A percentile compares a stretch with the other conserved stretches of the same genome.
These are phyloP conservation scores for Alternaria incomplexa DNA, from an alignment of 2,329 filamentous ascomycete species.

Conservation along the genomic window DNA sequence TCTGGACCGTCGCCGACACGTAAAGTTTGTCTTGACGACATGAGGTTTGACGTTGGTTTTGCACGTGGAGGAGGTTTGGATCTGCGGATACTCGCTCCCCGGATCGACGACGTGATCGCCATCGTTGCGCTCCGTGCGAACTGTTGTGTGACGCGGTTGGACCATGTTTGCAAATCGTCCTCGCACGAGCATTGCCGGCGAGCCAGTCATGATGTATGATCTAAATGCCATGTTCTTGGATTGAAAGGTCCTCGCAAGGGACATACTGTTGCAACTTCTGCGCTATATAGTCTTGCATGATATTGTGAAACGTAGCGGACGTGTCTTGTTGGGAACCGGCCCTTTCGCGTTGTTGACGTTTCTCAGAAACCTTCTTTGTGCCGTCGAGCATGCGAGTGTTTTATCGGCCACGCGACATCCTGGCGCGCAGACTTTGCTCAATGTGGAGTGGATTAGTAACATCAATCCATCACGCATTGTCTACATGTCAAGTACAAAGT, in stretches of 20 bases:
- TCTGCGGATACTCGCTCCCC: constrained; percentile 1
- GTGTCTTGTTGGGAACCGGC: background rate
- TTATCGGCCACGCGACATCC: background rate
- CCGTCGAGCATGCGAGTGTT: background rate
- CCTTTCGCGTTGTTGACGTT: background rate
- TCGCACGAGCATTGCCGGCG: background rate
- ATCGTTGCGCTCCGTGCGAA: constrained; percentile 6
- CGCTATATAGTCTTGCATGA: background rate
- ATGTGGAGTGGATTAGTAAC: background rate
- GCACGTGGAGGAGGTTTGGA: background rate
- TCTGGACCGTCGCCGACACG: constrained; percentile 1
- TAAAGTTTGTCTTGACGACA: constrained; percentile 1
- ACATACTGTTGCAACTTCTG: background rate
- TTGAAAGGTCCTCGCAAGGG: background rate
- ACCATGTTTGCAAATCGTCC: constrained; percentile 4
- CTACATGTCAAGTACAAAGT: too few relatives aligned
- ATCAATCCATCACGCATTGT: too few relatives aligned
- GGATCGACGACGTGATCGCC: constrained; percentile 24
- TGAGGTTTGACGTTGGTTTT: background rate
- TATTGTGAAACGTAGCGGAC: background rate
- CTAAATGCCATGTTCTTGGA: background rate
- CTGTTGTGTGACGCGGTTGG: background rate
- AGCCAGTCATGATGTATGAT: background rate
- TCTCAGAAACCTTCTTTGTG: background rate
- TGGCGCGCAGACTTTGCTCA: background rate